A percentile compares a stretch with the other conserved stretches of the same genome.
phyloP scores from a whole-genome alignment of 129 eudicot genomes.

The Cynara cardunculus region DNA sequence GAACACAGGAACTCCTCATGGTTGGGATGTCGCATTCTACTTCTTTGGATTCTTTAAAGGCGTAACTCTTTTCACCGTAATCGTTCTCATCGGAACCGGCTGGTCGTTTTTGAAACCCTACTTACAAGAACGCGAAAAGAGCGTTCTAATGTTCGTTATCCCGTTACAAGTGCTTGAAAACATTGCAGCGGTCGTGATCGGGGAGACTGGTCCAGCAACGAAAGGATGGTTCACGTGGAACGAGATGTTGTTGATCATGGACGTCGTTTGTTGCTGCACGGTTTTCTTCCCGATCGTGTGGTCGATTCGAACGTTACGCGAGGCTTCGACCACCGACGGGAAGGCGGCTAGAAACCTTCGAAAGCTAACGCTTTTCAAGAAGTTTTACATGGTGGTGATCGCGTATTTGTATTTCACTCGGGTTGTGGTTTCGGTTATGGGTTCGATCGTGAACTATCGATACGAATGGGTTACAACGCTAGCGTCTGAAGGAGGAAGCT shows the following conservation, averaged over 20 bases:
- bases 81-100: constrained; percentile 48
- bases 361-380: constrained; percentile 38
- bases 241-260: constrained; percentile 33
- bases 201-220: constrained; percentile 36
- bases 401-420: constrained; percentile 35
- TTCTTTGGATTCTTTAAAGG: constrained; percentile 36
- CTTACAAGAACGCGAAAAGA: constrained; percentile 42
- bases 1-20: constrained; percentile 42
- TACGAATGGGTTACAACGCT: constrained; percentile 27
- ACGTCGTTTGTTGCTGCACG: constrained; percentile 32
- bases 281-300: constrained; percentile 38
- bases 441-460: constrained; percentile 16
- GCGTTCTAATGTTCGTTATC: constrained; percentile 39
- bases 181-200: constrained; percentile 28
- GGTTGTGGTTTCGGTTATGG: constrained; percentile 27
- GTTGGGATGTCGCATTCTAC: constrained; percentile 49
- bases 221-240: constrained; percentile 32
- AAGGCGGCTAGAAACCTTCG: constrained; percentile 27
- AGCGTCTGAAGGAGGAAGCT: constrained; percentile 36
- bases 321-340: constrained; percentile 35
- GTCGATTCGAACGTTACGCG: constrained; percentile 31
- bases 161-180: constrained; percentile 42
- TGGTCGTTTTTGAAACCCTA: constrained; percentile 52
- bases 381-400: constrained; percentile 39
- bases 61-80: constrained; percentile 36